These are phyloP conservation scores for Phytophthora constricta DNA, from an alignment of 352 stramenopile species.

Conservation along the genomic window DNA sequence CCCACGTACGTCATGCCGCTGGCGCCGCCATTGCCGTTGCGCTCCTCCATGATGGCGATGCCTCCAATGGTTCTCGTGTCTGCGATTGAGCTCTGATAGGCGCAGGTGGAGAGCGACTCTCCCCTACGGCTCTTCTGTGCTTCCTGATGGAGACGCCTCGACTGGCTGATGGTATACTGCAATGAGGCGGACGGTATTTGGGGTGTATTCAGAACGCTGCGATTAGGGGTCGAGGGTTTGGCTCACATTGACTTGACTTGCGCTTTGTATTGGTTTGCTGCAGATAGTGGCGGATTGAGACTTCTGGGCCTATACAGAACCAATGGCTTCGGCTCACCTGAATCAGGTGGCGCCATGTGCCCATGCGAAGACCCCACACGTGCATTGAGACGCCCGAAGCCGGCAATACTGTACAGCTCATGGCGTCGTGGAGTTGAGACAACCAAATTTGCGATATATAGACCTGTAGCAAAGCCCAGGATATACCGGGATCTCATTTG, in stretches of 20 bases:
- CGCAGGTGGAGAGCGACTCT: background rate
- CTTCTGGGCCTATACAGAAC: too few relatives aligned
- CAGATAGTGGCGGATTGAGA: background rate
- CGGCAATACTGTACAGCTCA: background rate
- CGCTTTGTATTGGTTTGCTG: background rate
- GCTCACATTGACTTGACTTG: too few relatives aligned
- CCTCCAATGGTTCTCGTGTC: slow-evolving; percentile 25
- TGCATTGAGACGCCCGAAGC: too few relatives aligned
- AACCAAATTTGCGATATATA: background rate
- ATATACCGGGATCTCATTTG: background rate
- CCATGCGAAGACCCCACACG: too few relatives aligned
- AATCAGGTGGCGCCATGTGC: background rate
- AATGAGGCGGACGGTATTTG: too few relatives aligned
- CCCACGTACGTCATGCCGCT: slow-evolving; percentile 52
- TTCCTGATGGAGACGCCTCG: too few relatives aligned
- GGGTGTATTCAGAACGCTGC: too few relatives aligned
- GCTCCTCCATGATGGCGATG: slow-evolving; percentile 58
- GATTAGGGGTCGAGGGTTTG: too few relatives aligned
- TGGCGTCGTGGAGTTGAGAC: background rate
- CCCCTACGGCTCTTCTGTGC: background rate
- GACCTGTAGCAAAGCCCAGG: background rate
- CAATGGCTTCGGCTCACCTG: too few relatives aligned
- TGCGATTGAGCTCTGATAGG: slow-evolving; percentile 6
- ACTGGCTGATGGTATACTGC: too few relatives aligned
- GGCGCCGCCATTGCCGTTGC: slow-evolving; percentile 26